Base-by-base conservation (phyloP, 2,329 filamentous ascomycete species). In the Paecilomyces formosus region DNA sequence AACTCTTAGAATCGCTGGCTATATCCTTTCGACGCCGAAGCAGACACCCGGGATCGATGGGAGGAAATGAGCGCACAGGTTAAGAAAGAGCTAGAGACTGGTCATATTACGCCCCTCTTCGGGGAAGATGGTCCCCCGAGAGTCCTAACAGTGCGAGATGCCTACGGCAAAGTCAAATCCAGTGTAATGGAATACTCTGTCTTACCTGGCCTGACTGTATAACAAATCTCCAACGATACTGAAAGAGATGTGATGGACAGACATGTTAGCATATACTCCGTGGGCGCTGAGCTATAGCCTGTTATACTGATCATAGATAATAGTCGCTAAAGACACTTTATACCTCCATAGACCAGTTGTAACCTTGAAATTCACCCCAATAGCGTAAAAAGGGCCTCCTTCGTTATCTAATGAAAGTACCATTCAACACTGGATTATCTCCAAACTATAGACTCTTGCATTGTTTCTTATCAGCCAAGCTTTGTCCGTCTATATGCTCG, bases 21-120 rank as follows among this genome's bases (percentile, higher is more conserved):
- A 21, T 80, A 81, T 60, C 72, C 75, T 1, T 80, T 75, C 55
- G 78, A 80, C 61, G 76, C 77, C 6, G 77, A 81, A 65, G 71
- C 70, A 3, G 78, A 80, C 56, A 75, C 78, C 3, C 13, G 70
- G 7, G 69, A 73, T 55, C 70, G 73, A 28, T 80, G 78, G 78
- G 63, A 70, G 5, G 72, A 74, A 53, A 68, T 79, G n/a, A 76
- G 76, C 1, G 57, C 65, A 3, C 54, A 66, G 13, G 77, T 78
- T 12, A 59, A 61, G 3, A 64, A 67, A 33, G 76, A 79, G 62
- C 61, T 78, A 54, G 62, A 62, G 33, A 65, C 59, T 1, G 75
- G 73, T 1, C 64, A 71, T 31, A 74, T 79, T 55, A 72, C 69
- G 13, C 75, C 76, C 3, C 61, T 79, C 13, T 79, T 60, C 21